A percentile compares a stretch with the other conserved stretches of the same genome.
Evolutionary conservation across 768 basidiomycete genomes (phyloP).

Genomic region (Phanerodontia chrysosporium): DNA sequence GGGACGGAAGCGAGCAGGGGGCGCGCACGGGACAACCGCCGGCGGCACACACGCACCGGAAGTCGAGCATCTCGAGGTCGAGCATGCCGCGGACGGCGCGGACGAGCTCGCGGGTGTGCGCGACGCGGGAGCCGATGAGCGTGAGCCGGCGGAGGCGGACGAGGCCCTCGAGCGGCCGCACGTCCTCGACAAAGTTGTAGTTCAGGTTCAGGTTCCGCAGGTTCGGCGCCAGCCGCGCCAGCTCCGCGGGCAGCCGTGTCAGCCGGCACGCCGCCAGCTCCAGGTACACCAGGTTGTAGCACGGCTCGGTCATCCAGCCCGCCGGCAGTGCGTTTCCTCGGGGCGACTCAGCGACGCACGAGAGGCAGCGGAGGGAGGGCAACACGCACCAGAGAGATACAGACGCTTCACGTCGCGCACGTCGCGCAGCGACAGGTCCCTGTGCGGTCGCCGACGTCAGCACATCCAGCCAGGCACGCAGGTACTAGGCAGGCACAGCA

Average conservation of each 20-base stretch:
- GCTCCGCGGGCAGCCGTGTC: slow-evolving; percentile 62
- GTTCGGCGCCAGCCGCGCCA: slow-evolving; percentile 72
- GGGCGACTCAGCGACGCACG: neutral
- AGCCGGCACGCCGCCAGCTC: slow-evolving; percentile 88
- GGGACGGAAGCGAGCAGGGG: neutral
- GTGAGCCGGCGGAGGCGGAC: slow-evolving; percentile 76
- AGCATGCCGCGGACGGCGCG: slow-evolving; percentile 65
- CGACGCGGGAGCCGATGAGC: slow-evolving; percentile 78
- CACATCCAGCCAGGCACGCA: neutral
- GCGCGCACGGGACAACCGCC: neutral
- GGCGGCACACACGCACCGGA: slow-evolving; percentile 75
- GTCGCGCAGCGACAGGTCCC: slow-evolving; percentile 50
- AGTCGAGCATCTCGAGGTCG: slow-evolving; percentile 86
- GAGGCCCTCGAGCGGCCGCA: slow-evolving; percentile 64
- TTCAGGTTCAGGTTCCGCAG: slow-evolving; percentile 90
- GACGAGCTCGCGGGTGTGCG: slow-evolving; percentile 71
- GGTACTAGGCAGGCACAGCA: no score
- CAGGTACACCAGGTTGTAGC: slow-evolving; percentile 88
- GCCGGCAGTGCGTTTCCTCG: slow-evolving; percentile 66
- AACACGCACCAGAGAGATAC: slow-evolving; percentile 83
- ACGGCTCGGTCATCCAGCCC: slow-evolving; percentile 63
- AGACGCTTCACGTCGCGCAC: slow-evolving; percentile 90
- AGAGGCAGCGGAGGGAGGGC: neutral
- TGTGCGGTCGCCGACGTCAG: slow-evolving; percentile 21
- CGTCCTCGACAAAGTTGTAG: slow-evolving; percentile 90